phyloP scores from a whole-genome alignment of 176 grass and related monocot genomes.

The Cocos nucifera region DNA sequence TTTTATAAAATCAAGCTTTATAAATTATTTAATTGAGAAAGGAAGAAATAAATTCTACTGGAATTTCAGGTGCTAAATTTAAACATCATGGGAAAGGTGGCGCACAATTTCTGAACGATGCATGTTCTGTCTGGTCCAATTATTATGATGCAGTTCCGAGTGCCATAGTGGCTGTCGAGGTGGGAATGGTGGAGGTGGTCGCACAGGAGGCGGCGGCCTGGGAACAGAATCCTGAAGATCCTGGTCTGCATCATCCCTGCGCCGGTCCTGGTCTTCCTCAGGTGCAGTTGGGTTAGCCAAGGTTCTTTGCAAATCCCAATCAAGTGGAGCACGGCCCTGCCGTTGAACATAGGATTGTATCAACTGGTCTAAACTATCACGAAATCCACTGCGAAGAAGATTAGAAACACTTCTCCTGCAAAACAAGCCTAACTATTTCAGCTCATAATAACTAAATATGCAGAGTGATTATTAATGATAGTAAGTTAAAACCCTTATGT shows the following conservation, averaged over 20 bases:
- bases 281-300: constrained; percentile 32
- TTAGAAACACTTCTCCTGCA: constrained; percentile 93
- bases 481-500: neutral
- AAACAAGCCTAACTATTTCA: neutral
- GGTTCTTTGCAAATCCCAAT: constrained; percentile 57
- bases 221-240: constrained; percentile 30
- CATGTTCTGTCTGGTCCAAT: constrained; percentile 80
- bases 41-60: neutral
- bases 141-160: constrained; percentile 61
- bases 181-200: constrained; percentile 73
- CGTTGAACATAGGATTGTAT: constrained; percentile 75
- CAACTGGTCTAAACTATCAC: constrained; percentile 82
- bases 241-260: constrained; percentile 13
- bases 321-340: constrained; percentile 55
- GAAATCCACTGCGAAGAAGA: constrained; percentile 87
- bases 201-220: constrained; percentile 39
- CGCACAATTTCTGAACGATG: constrained; percentile 80
- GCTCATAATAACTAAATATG: neutral
- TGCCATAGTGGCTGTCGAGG: constrained; percentile 68
- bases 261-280: constrained; percentile 23
- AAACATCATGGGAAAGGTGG: constrained; percentile 22
- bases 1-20: no score
- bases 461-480: no score
- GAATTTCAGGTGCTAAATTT: neutral
- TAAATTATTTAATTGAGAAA: neutral